phyloP scores from a whole-genome alignment of 345 rosid species.

The Gossypium longicalyx region DNA sequence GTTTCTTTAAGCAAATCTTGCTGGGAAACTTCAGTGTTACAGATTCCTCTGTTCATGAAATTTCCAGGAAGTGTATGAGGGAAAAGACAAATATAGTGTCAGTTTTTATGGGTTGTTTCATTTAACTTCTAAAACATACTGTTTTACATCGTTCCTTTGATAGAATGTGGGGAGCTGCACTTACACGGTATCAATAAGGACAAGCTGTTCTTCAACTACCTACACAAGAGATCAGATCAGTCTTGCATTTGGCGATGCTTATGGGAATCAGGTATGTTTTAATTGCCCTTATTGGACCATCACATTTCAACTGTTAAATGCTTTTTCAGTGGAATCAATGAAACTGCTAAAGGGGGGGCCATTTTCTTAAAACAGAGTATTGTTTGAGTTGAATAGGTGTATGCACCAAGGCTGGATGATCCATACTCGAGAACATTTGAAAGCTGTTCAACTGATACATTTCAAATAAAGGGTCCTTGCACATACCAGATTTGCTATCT shows the following conservation, averaged over 20 bases:
- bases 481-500: constrained; percentile 50
- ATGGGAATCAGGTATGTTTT: constrained; percentile 55
- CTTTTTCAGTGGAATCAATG: neutral
- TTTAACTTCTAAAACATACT: neutral
- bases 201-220: constrained; percentile 59
- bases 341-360: neutral
- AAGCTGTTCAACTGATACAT: constrained; percentile 66
- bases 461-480: constrained; percentile 57
- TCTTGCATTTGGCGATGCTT: constrained; percentile 66
- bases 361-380: neutral
- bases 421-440: constrained; percentile 48
- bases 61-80: neutral
- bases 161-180: constrained; percentile 47
- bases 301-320: no score
- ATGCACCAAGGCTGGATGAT: constrained; percentile 55
- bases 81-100: neutral
- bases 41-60: constrained; percentile 2
- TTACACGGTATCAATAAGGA: constrained; percentile 42
- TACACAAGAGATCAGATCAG: constrained; percentile 71
- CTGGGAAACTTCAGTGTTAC: neutral
- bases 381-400: constrained; percentile 36
- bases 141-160: neutral
- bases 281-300: no score
- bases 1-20: constrained; percentile 7
- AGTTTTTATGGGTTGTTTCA: neutral